Percentiles rank a stretch among this genome's conserved stretches.
phyloP scores from a whole-genome alignment of 2,329 filamentous ascomycete genomes.

The Fusarium burgessii region DNA sequence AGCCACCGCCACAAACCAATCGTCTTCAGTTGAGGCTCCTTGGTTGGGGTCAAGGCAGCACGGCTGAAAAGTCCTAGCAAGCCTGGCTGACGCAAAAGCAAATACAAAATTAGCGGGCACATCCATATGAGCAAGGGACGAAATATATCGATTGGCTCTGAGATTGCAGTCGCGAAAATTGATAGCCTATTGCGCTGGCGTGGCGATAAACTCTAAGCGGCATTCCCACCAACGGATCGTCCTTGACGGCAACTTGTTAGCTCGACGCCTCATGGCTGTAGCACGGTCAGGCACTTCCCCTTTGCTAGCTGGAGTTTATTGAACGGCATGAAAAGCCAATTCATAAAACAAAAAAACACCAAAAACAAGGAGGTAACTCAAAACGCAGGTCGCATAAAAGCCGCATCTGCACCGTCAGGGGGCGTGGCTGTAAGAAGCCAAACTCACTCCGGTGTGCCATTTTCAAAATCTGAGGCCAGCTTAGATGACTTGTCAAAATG shows the following conservation, averaged over 20 bases:
- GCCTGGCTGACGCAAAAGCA: conserved; percentile 11
- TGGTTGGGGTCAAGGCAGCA: conserved; percentile 23
- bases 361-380: too few species aligned
- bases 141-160: neutral
- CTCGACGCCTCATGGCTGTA: conserved; percentile 25
- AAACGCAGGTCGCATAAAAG: conserved; percentile 28
- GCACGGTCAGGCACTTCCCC: conserved; percentile 34
- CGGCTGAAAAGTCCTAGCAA: conserved; percentile 23
- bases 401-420: conserved; percentile 28
- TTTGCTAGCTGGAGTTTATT: conserved; percentile 27
- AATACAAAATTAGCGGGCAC: neutral
- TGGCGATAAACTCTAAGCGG: conserved; percentile 22
- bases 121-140: neutral
- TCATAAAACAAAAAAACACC: conserved; percentile 13
- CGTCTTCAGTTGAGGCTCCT: conserved; percentile 1
- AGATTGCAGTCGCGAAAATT: neutral
- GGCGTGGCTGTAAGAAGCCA: conserved; percentile 29
- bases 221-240: conserved; percentile 25
- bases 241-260: conserved; percentile 14
- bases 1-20: conserved; percentile 23
- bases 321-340: conserved; percentile 23
- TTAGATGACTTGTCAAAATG: conserved; percentile 14
- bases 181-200: neutral
- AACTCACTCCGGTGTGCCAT: neutral
- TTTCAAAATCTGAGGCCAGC: conserved; percentile 20